phyloP scores from a whole-genome alignment of 1,284 basidiomycete species.

The Takashimella tepidaria region DNA sequence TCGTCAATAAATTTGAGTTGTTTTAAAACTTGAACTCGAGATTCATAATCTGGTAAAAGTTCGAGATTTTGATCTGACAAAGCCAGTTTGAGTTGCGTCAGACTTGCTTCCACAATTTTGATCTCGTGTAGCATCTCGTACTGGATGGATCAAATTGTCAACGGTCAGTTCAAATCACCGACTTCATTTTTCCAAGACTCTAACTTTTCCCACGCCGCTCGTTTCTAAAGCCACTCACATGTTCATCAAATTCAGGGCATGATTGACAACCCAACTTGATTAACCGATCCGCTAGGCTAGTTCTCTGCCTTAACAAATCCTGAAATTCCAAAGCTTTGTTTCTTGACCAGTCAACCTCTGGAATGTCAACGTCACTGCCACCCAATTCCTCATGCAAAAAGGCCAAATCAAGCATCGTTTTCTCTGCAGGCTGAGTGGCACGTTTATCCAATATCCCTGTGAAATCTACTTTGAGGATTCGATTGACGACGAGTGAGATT shows the following conservation, averaged over 20 bases:
- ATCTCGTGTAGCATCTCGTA: constrained; percentile 69
- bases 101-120: constrained; percentile 65
- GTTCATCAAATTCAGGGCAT: constrained; percentile 62
- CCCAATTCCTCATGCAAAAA: constrained; percentile 54
- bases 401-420: constrained; percentile 49
- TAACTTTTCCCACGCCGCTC: too few relatives aligned
- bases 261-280: constrained; percentile 53
- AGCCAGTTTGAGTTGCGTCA: constrained; percentile 68
- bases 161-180: neutral
- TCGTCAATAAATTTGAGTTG: constrained; percentile 89
- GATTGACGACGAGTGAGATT: constrained; percentile 69
- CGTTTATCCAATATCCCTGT: constrained; percentile 55
- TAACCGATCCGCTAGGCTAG: constrained; percentile 53
- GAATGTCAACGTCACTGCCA: constrained; percentile 51
- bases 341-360: constrained; percentile 79
- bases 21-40: constrained; percentile 84
- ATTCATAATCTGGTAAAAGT: constrained; percentile 94
- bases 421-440: constrained; percentile 50
- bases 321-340: constrained; percentile 87
- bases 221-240: constrained; percentile 53
- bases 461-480: constrained; percentile 67
- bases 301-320: constrained; percentile 65
- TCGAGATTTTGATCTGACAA: constrained; percentile 96
- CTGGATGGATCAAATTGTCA: constrained; percentile 48
- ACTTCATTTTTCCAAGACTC: too few relatives aligned